Base-by-base conservation (phyloP, 768 basidiomycete species). In the Chalciporus piperatus region DNA sequence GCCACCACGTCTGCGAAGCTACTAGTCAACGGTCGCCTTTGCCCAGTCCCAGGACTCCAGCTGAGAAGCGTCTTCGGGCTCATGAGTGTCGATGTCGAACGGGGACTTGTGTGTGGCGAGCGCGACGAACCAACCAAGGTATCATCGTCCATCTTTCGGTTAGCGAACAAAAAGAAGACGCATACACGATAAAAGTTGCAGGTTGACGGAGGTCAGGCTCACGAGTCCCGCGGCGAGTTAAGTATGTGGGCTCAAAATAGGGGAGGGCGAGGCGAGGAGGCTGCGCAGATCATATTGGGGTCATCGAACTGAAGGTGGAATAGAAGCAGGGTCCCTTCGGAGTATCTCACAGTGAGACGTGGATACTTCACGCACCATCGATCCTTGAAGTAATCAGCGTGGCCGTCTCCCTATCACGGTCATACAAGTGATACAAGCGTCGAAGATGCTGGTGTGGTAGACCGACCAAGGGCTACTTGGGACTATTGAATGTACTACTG, bases 1-100 rank as follows among this genome's bases (percentile, higher is more conserved):
- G 62, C 51, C 27, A 80, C 62, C 25, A 72, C 73, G 47, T 80
- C 78, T 19, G 78, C 62, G 27, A 80, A 56, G 28, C 69, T 76
- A 32, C 68, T n/a, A n/a, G n/a, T 57, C 45, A 77, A 53, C 3
- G 68, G 72, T 50, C 75, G 65, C 50, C 70, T 67, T 51, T 73
- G 68, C 27, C 59, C 62, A 17, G 54, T 41, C 17, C 40, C 41
- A 8, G 42, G 45, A 0, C 54, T 49, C 22, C 50, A 46, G 7
- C 51, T 52, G 12, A 43, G 20, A 16, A 54, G 23, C 19, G 56
- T 58, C 38, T 8, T 46, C 1, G 59, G 61, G 35, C 51, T 58
- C 3, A 54, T 51, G 14, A 14, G 50, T 3, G 64, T 56, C 40
- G 61, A 56, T 40, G 52, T 38, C 16, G 64, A 58, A 32, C 47